Conservation (phyloP, 2,329 filamentous ascomycete genomes). For the Pseudocercospora fuligena region DNA sequence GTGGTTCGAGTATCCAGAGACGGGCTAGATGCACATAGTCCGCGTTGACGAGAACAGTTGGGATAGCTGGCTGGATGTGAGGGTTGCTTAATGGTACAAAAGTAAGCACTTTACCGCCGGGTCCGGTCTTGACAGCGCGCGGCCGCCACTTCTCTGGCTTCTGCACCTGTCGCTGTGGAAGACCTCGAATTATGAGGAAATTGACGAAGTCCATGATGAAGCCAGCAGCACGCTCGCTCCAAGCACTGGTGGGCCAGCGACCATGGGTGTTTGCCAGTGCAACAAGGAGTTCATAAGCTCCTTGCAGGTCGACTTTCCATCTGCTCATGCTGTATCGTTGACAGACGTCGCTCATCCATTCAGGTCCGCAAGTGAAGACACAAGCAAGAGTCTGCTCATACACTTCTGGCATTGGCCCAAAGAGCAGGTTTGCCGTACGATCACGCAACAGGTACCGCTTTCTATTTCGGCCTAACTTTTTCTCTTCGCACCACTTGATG, state of each 20-base stretch:
- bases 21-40: slow-evolving; percentile 41
- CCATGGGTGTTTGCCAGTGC: slow-evolving; percentile 44
- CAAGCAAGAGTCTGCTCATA: slow-evolving; percentile 50
- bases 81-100: slow-evolving; percentile 35
- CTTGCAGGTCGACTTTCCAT: slow-evolving; percentile 39
- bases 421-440: slow-evolving; percentile 40
- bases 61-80: slow-evolving; percentile 34
- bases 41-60: slow-evolving; percentile 36
- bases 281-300: slow-evolving; percentile 40
- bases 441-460: slow-evolving; percentile 40
- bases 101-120: slow-evolving; percentile 37
- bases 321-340: slow-evolving; percentile 39
- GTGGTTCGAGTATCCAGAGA: slow-evolving; percentile 47
- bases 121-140: slow-evolving; percentile 32
- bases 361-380: slow-evolving; percentile 46
- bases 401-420: slow-evolving; percentile 46
- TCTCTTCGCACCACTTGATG: slow-evolving; percentile 40
- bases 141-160: slow-evolving; percentile 38
- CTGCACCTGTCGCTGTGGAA: slow-evolving; percentile 38
- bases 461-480: slow-evolving; percentile 39
- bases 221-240: slow-evolving; percentile 36
- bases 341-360: slow-evolving; percentile 46
- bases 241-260: slow-evolving; percentile 37
- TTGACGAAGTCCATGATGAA: slow-evolving; percentile 44
- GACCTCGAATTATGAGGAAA: slow-evolving; percentile 41